These are phyloP conservation scores for Albizia julibrissin DNA, from an alignment of 306 rosid genomes.

Conservation along the genomic window DNA sequence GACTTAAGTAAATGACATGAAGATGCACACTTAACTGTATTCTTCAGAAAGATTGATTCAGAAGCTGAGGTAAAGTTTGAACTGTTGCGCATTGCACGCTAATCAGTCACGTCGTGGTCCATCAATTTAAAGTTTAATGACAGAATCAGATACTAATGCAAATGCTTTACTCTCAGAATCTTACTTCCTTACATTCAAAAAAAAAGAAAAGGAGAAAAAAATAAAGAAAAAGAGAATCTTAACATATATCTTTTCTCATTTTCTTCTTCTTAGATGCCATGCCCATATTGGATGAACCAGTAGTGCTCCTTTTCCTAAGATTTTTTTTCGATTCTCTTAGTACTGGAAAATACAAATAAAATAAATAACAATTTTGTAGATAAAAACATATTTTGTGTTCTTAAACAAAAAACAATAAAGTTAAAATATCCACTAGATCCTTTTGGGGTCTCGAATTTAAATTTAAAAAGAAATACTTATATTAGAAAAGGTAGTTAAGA, in stretches of 20 bases:
- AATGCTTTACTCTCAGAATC: slow-evolving; percentile 9
- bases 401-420: no score
- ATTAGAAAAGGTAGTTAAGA: no score
- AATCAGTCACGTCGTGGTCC: neutral
- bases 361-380: neutral
- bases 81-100: no score
- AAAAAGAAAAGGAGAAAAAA: neutral
- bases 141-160: neutral
- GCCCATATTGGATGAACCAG: neutral
- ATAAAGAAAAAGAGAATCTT: neutral
- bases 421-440: no score
- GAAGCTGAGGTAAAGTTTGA: neutral
- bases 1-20: neutral
- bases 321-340: neutral
- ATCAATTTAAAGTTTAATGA: neutral
- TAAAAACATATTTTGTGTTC: neutral
- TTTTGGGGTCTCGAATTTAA: no score
- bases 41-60: neutral
- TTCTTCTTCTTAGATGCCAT: neutral
- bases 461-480: no score
- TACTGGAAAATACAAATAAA: neutral
- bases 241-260: neutral
- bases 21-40: neutral
- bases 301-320: neutral
- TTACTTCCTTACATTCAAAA: neutral